Conservation (phyloP, 768 basidiomycete species). For the Mrakia frigida region DNA sequence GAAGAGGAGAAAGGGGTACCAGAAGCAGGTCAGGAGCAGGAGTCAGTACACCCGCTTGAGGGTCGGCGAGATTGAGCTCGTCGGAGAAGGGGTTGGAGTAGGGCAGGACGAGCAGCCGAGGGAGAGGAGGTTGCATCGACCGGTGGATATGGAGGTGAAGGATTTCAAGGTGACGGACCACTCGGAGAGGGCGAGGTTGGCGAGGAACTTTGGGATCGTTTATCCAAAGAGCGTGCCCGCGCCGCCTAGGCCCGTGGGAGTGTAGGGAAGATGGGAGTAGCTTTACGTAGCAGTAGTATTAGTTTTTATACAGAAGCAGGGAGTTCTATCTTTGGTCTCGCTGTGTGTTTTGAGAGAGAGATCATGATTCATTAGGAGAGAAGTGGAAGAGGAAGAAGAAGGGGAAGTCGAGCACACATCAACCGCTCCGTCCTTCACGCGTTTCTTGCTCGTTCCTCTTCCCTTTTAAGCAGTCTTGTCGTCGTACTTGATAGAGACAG, state of each 20-base stretch:
- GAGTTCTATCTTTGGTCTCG: too few species aligned
- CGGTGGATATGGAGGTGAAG: not conserved
- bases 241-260: not conserved
- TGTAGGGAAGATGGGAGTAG: not conserved
- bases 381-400: not conserved
- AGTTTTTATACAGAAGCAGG: too few species aligned
- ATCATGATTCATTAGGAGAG: not conserved
- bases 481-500: conserved; percentile 70
- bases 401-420: not conserved
- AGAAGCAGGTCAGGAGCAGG: conserved; percentile 87
- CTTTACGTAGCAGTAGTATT: not conserved
- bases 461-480: not conserved
- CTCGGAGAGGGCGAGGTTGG: conserved; percentile 10
- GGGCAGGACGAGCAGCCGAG: conserved; percentile 4
- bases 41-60: conserved; percentile 92
- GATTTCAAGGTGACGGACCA: conserved; percentile 5
- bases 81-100: not conserved
- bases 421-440: not conserved
- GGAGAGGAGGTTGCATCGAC: conserved; percentile 13
- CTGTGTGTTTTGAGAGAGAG: too few species aligned
- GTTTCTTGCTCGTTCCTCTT: not conserved
- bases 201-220: conserved; percentile 22
- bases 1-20: conserved; percentile 97
- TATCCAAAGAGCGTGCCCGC: not conserved
- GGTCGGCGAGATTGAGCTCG: conserved; percentile 64